Base-by-base conservation (phyloP, 1,284 basidiomycete species). In the Ceratobasidium theobromae region DNA sequence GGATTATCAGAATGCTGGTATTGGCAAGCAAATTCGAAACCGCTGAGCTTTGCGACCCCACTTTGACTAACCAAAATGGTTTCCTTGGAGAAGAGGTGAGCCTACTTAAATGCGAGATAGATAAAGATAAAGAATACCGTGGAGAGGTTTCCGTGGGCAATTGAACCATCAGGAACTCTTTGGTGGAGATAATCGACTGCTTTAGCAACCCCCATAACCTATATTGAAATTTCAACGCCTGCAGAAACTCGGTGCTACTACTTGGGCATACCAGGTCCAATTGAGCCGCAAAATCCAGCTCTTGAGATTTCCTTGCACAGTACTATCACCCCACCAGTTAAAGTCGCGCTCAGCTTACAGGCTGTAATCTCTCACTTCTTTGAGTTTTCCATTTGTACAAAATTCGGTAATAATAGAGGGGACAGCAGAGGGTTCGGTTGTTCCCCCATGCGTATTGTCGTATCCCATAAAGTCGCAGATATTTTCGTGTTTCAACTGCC, bases 1-100 rank as follows among this genome's bases (percentile, higher is more conserved):
- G 32, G 35, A 6, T 52, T 51, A 18, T 62, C 58, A 8, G 21
- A 12, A 25, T 51, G 58, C 33, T 49, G 46, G 16, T 62, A 62
- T 11, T 62, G 58, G 12, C 58, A 62, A 21, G 58, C 58, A 40
- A 62, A 62, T 27, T 62, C 58, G 18, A 62, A 62, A 8, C 48
- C 23, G 16, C 33, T 52, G 1, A 62, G 46, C 21, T 51, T 62
- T 0, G 27, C 18, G 9, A 18, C 21, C 12, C 58, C 33, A 1
- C 32, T n/a, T 1, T 35, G 9, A 25, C 52, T 35, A 0, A 62
- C 35, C 1, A 43, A 21, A 12, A 52, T 28, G 6, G 48, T 38
- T 30, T 62, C 58, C 58, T 62, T 14, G 21, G 16, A 23, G 23
- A 12, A n/a, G n/a, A n/a, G n/a, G n/a, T n/a, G n/a, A n/a, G n/a